phyloP scores from a whole-genome alignment of 805 yeast species.

The Candida palmyrensis region DNA sequence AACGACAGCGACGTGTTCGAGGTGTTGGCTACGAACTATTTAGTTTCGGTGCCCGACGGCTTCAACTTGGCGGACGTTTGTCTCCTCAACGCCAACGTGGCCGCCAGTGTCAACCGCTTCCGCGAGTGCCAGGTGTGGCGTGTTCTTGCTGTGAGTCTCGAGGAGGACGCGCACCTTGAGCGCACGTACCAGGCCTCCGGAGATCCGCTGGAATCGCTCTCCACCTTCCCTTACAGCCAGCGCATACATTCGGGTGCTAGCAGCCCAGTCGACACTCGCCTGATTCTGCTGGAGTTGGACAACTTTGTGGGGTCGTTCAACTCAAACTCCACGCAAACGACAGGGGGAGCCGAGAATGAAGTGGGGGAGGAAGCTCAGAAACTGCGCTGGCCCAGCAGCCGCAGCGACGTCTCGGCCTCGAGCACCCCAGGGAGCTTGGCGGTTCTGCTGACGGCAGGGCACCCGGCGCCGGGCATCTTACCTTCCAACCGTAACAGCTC shows the following conservation, averaged over 20 bases:
- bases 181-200: not conserved
- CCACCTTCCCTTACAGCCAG: not conserved
- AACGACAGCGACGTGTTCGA: slow-evolving; percentile 43
- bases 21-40: slow-evolving; percentile 45
- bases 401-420: not conserved
- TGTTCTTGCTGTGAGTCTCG: slow-evolving; percentile 47
- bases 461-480: no score
- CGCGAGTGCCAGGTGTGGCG: slow-evolving; percentile 65
- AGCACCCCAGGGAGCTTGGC: slow-evolving; percentile 1
- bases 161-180: slow-evolving; percentile 12
- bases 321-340: slow-evolving; percentile 37
- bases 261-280: slow-evolving; percentile 12
- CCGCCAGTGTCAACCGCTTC: slow-evolving; percentile 43
- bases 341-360: no score
- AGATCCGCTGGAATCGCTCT: not conserved
- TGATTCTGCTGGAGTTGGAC: slow-evolving; percentile 32
- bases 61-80: slow-evolving; percentile 51
- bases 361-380: slow-evolving; percentile 7
- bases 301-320: slow-evolving; percentile 38
- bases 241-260: no score
- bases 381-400: slow-evolving; percentile 7
- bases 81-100: slow-evolving; percentile 51
- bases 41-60: slow-evolving; percentile 42
- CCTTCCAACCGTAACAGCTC: no score
- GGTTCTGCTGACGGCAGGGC: not conserved